Conservation (phyloP, 192 early-diverging fungal species). For the Coemansia sp. region DNA sequence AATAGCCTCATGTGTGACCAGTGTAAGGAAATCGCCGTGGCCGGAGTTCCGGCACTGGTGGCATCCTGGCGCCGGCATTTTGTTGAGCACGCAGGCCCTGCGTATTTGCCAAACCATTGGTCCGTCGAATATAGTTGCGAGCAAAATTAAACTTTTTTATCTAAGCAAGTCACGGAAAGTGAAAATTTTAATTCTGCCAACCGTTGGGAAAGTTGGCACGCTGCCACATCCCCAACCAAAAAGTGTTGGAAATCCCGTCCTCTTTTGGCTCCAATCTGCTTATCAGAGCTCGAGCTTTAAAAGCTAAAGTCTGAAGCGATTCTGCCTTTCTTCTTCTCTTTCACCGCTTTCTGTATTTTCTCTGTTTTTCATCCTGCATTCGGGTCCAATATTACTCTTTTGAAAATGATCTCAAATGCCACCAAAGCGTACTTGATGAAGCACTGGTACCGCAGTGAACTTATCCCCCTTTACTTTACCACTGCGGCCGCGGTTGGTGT, state of each 20-base stretch:
- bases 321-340: slow-evolving; percentile 7
- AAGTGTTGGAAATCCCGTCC: neutral
- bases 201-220: neutral
- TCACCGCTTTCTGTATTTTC: slow-evolving; percentile 13
- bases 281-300: neutral
- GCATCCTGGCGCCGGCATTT: slow-evolving; percentile 44
- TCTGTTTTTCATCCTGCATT: slow-evolving; percentile 19
- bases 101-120: slow-evolving; percentile 49
- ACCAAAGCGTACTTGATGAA: slow-evolving; percentile 50
- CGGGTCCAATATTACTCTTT: slow-evolving; percentile 14
- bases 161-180: neutral
- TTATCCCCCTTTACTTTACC: slow-evolving; percentile 53
- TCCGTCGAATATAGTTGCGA: slow-evolving; percentile 17
- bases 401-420: slow-evolving; percentile 47
- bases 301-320: neutral
- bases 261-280: neutral
- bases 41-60: slow-evolving; percentile 28
- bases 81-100: slow-evolving; percentile 30
- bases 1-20: slow-evolving; percentile 15
- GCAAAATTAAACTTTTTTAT: neutral
- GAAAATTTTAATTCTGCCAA: neutral
- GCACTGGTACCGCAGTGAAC: slow-evolving; percentile 56
- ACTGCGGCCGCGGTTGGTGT: slow-evolving; percentile 40
- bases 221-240: neutral
- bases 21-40: slow-evolving; percentile 16